Conservation (phyloP, 106 monocot genomes). For the Xerophyta viscosa region DNA sequence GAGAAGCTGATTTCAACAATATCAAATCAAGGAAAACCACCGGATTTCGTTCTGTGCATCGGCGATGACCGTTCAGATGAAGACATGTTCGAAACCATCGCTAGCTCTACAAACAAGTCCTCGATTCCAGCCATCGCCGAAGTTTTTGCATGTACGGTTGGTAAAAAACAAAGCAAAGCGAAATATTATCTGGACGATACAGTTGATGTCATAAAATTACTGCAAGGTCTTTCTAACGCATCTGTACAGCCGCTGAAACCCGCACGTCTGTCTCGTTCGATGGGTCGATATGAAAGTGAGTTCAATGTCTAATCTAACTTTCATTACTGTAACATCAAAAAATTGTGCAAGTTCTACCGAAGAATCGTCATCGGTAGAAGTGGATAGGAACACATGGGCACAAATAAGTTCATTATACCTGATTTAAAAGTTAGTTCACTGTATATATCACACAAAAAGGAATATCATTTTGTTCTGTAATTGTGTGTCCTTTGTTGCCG, state of each 20-base stretch:
- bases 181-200: constrained; percentile 83
- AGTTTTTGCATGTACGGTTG: constrained; percentile 83
- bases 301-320: no score
- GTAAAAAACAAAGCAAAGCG: constrained; percentile 85
- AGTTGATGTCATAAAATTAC: constrained; percentile 63
- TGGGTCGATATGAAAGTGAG: constrained; percentile 1
- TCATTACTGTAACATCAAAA: no score
- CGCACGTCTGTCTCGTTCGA: constrained; percentile 18
- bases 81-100: constrained; percentile 87
- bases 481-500: no score
- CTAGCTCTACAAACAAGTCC: constrained; percentile 21
- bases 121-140: constrained; percentile 28
- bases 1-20: constrained; percentile 24
- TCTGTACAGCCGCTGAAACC: constrained; percentile 7
- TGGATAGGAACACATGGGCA: no score
- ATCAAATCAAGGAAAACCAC: constrained; percentile 26
- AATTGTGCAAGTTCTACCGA: no score
- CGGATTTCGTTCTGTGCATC: constrained; percentile 68
- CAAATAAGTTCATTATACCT: no score
- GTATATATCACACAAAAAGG: no score
- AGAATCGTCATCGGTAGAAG: no score
- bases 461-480: no score
- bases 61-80: constrained; percentile 87
- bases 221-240: constrained; percentile 40
- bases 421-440: no score